Conservation (phyloP, 306 rosid genomes). For the Calophaca sinica region DNA sequence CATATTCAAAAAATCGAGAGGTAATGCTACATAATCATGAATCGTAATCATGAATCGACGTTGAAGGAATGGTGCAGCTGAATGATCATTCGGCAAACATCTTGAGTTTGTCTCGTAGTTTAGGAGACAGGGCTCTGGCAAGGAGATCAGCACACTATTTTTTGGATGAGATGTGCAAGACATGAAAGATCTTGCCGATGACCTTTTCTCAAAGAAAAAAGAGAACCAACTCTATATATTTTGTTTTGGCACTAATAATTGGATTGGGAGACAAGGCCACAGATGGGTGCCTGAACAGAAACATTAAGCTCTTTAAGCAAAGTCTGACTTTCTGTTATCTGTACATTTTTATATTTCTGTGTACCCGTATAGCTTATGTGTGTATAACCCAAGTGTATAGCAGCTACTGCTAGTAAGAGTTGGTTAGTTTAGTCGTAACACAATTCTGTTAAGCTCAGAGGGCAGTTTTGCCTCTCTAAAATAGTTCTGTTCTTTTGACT, state of each 20-base stretch:
- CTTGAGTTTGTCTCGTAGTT: too few relatives aligned
- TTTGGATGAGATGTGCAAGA: neutral
- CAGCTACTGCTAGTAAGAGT: conserved; percentile 5
- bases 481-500: neutral
- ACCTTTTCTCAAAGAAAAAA: conserved; percentile 7
- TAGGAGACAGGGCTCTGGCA: too few relatives aligned
- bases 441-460: neutral
- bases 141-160: neutral
- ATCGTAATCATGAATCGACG: too few relatives aligned
- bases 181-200: neutral
- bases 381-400: neutral
- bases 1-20: too few relatives aligned
- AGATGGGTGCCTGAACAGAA: neutral
- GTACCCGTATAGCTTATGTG: neutral
- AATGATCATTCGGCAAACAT: too few relatives aligned
- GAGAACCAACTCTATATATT: neutral
- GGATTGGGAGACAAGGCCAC: neutral
- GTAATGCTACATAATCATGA: too few relatives aligned
- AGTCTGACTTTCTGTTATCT: neutral
- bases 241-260: too few relatives aligned
- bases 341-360: neutral
- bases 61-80: too few relatives aligned
- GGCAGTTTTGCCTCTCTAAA: neutral
- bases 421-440: conserved; percentile 1
- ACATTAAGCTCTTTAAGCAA: conserved; percentile 20